Base-by-base conservation (phyloP, 1,284 basidiomycete genomes). In the Sporisorium exsertum region DNA sequence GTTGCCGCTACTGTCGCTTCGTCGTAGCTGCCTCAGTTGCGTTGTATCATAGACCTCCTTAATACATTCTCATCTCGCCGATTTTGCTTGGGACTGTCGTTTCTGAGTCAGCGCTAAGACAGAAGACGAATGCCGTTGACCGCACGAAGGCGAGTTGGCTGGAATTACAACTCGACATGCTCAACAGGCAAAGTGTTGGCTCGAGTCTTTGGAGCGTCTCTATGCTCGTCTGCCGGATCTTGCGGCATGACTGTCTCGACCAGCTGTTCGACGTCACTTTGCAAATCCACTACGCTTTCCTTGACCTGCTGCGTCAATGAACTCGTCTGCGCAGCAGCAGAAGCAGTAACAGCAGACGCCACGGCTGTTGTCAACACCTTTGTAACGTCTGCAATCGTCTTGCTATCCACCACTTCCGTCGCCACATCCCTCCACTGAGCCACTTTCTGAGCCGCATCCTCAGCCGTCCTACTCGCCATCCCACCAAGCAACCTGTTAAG, bases 381-480 rank as follows among this genome's bases (percentile, higher is more conserved):
- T 15, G 60, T 54, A 4, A 60, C 49, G 12, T 57, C 62, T 33
- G 47, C 54, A 0, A 37, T 50, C 16, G 55, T 60, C 24, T 51
- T 24, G 5, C 50, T 58, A 9, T 54, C 47, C 16, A 32, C 45
- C 10, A 51, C 51, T 13, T 58, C 40, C 26, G 57, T 32, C 7
- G 59, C 58, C 26, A 43, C 45, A 16, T 72, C 24, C 29, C 63
- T 59, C 47, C 58, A 37, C 54, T 70, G 33, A 6, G 47, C 51
- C 18, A 49, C 52, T 52, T 81, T 79, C 37, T 77, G 61, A 54
- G 66, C 43, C 15, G 72, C 53, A 33, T 79, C 77, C 10, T 32
- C 60, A 0, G 29, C 43, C 0, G 55, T 50, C 15, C 70, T 27
- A 6, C 57, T 58, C 7, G 56, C 58, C 29, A 54, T 49, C 24